Percentiles rank a stretch among this genome's conserved stretches.
These are phyloP conservation scores for Penicillium dipodomyicola DNA, from an alignment of 495 filamentous ascomycete species.

Conservation along the genomic window DNA sequence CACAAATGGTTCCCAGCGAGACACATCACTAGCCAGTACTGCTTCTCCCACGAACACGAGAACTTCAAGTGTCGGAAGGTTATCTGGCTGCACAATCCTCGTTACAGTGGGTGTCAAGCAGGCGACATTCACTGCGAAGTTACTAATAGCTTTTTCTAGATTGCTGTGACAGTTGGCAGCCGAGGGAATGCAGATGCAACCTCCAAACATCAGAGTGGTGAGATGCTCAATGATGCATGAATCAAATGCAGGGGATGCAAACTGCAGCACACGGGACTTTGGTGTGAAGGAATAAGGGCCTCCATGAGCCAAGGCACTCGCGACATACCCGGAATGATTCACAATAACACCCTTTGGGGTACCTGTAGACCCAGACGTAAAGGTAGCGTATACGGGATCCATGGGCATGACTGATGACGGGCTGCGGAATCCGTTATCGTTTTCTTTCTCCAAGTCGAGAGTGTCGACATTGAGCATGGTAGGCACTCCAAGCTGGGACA, in stretches of 20 bases:
- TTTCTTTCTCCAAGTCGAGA: too few relatives aligned
- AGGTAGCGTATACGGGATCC: constrained; percentile 3
- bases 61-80: constrained; percentile 35
- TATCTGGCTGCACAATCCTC: constrained; percentile 30
- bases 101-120: constrained; percentile 41
- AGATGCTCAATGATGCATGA: constrained; percentile 40
- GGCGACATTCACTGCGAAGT: constrained; percentile 25
- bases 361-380: constrained; percentile 38
- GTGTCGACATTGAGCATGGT: too few relatives aligned
- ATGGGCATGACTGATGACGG: not conserved
- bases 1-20: constrained; percentile 28
- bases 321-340: not conserved
- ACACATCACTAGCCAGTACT: constrained; percentile 33
- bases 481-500: too few relatives aligned
- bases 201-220: constrained; percentile 39
- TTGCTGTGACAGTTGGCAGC: constrained; percentile 13
- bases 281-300: constrained; percentile 41
- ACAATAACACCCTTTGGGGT: constrained; percentile 42
- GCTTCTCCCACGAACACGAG: constrained; percentile 42
- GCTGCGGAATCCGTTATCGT: too few relatives aligned
- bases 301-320: constrained; percentile 9
- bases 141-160: constrained; percentile 23
- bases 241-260: constrained; percentile 45
- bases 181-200: constrained; percentile 35
- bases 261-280: constrained; percentile 46